These are phyloP conservation scores for Ophiosphaerella korrae DNA, from an alignment of 2,329 filamentous ascomycete species.

Conservation along the genomic window DNA sequence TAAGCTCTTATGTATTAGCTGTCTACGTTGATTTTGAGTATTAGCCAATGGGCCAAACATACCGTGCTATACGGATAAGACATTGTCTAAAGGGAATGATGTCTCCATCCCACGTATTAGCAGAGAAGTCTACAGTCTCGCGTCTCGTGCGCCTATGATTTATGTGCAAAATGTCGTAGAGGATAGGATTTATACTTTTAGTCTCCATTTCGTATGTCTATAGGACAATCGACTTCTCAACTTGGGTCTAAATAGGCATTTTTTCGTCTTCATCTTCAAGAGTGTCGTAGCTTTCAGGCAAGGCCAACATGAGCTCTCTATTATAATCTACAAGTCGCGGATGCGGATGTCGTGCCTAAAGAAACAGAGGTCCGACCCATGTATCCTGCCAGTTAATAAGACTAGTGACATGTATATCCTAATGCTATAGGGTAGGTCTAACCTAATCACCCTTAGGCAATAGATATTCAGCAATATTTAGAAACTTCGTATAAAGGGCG, in stretches of 20 bases:
- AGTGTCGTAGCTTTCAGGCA: constrained; percentile 28
- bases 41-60: constrained; percentile 16
- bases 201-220: constrained; percentile 39
- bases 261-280: constrained; percentile 36
- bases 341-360: constrained; percentile 31
- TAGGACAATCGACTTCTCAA: constrained; percentile 31
- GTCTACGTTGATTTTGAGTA: no score
- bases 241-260: constrained; percentile 24
- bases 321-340: constrained; percentile 38
- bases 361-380: constrained; percentile 33
- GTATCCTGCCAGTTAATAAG: constrained; percentile 52
- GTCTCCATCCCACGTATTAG: constrained; percentile 39
- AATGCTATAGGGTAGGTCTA: constrained; percentile 47
- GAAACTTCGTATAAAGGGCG: constrained; percentile 40
- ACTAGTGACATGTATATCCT: constrained; percentile 48
- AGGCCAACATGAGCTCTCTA: constrained; percentile 31
- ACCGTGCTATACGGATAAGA: constrained; percentile 39
- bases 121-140: constrained; percentile 36
- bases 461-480: constrained; percentile 37
- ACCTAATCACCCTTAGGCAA: constrained; percentile 25
- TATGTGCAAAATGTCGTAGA: constrained; percentile 30
- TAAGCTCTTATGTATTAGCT: constrained; percentile 2
- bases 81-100: constrained; percentile 40
- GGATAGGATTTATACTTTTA: constrained; percentile 29
- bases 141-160: constrained; percentile 28